A percentile compares a stretch with the other conserved stretches of the same genome.
phyloP scores from a whole-genome alignment of 495 filamentous ascomycete genomes.

The Penicillium lividum region DNA sequence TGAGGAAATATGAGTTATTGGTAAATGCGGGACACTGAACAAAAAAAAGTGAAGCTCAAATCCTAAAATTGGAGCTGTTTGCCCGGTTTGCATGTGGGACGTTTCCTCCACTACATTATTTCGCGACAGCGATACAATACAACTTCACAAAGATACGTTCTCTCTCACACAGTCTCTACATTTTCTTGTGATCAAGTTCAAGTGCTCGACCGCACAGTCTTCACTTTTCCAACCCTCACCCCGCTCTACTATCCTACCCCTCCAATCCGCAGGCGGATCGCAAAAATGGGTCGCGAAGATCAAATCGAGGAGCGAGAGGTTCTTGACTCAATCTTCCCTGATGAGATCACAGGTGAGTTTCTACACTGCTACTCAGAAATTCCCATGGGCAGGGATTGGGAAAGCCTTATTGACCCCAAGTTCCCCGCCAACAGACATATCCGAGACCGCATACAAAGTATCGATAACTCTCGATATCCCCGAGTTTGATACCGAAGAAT shows the following conservation, averaged over 20 bases:
- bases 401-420: slow-evolving; percentile 4
- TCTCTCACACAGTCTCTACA: slow-evolving; percentile 2
- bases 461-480: slow-evolving; percentile 74
- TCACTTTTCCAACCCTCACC: not conserved
- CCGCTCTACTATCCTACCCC: slow-evolving; percentile 23
- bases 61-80: slow-evolving; percentile 47
- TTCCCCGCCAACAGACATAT: slow-evolving; percentile 63
- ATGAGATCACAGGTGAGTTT: slow-evolving; percentile 85
- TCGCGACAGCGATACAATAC: slow-evolving; percentile 18
- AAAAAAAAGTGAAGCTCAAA: slow-evolving; percentile 33
- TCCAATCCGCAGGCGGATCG: slow-evolving; percentile 37
- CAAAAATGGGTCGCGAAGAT: slow-evolving; percentile 86
- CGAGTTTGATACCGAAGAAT: slow-evolving; percentile 57
- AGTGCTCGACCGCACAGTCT: not conserved
- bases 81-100: slow-evolving; percentile 52
- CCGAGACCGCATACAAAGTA: slow-evolving; percentile 82
- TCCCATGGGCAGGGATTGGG: not conserved
- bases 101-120: slow-evolving; percentile 11
- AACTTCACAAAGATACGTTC: slow-evolving; percentile 5
- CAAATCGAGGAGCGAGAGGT: slow-evolving; percentile 96
- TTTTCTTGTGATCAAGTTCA: not conserved
- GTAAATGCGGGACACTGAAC: slow-evolving; percentile 13
- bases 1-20: not conserved
- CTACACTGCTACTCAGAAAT: not conserved
- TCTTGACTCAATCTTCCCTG: slow-evolving; percentile 95